These are phyloP conservation scores for Fraxinus floribunda DNA, from an alignment of 305 asterid species.

Conservation along the genomic window DNA sequence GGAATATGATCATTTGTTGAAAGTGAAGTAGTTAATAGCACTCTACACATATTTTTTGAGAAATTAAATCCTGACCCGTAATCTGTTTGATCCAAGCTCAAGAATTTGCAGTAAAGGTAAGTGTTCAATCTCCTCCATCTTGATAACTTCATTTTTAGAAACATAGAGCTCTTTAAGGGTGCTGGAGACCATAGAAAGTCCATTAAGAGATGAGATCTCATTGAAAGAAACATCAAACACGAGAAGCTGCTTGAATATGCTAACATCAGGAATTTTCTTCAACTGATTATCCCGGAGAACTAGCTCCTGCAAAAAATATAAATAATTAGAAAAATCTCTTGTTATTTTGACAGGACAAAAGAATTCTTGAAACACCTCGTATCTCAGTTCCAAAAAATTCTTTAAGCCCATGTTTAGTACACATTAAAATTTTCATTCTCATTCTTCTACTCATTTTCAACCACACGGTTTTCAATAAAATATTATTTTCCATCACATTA, in stretches of 20 bases:
- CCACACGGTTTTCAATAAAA: too few relatives aligned
- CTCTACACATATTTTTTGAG: neutral
- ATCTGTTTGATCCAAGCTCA: conserved; percentile 91
- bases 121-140: conserved; percentile 93
- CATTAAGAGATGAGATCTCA: conserved; percentile 67
- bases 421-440: too few relatives aligned
- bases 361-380: neutral
- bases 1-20: neutral
- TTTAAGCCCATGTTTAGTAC: neutral
- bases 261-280: conserved; percentile 78
- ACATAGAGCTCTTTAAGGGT: conserved; percentile 86
- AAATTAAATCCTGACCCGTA: conserved; percentile 59
- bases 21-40: neutral
- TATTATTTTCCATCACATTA: too few relatives aligned
- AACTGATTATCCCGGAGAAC: conserved; percentile 92
- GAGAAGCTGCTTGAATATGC: conserved; percentile 70
- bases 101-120: conserved; percentile 76
- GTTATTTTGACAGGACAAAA: neutral
- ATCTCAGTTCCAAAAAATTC: neutral
- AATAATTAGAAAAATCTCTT: neutral
- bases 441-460: too few relatives aligned
- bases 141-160: conserved; percentile 82
- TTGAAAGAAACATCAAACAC: conserved; percentile 91
- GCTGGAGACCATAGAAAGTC: conserved; percentile 65
- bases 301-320: conserved; percentile 53